Conservation (phyloP, 805 yeast genomes). For the Pichia manshurica region DNA sequence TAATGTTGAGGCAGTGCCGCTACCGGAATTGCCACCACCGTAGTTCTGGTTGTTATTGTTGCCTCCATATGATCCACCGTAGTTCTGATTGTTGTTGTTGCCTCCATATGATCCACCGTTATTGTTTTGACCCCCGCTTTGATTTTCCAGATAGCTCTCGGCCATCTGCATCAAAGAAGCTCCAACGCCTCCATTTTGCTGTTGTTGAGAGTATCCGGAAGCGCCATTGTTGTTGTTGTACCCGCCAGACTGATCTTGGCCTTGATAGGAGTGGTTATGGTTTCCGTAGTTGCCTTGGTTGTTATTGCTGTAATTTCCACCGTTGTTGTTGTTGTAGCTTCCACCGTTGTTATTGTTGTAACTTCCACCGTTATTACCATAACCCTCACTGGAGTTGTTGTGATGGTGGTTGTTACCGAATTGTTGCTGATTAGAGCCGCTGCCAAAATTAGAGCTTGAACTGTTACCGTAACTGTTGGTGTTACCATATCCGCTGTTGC, state of each 20-base stretch:
- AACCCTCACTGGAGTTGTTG: not conserved
- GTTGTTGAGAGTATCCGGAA: not conserved
- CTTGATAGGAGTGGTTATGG: not conserved
- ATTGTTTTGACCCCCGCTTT: not conserved
- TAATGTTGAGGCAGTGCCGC: constrained; percentile 9
- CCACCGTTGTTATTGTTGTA: not conserved
- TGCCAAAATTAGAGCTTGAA: too few relatives aligned
- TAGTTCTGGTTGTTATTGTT: not conserved
- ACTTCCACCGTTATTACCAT: constrained; percentile 4
- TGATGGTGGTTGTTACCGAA: not conserved
- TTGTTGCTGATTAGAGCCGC: too few relatives aligned
- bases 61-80: not conserved
- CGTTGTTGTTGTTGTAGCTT: too few relatives aligned
- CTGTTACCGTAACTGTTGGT: constrained; percentile 2
- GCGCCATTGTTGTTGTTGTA: not conserved
- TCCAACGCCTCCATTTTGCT: constrained; percentile 3
- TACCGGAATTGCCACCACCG: not conserved
- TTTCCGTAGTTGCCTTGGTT: not conserved
- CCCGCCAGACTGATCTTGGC: constrained; percentile 2
- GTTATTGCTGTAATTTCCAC: too few relatives aligned
- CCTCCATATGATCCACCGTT: too few relatives aligned
- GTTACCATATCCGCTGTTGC: not conserved
- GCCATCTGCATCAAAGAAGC: constrained; percentile 4
- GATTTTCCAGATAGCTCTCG: constrained; percentile 4
- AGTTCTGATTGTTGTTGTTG: not conserved